These are phyloP conservation scores for Barbatosphaeria neglecta DNA, from an alignment of 495 filamentous ascomycete species.

Conservation along the genomic window DNA sequence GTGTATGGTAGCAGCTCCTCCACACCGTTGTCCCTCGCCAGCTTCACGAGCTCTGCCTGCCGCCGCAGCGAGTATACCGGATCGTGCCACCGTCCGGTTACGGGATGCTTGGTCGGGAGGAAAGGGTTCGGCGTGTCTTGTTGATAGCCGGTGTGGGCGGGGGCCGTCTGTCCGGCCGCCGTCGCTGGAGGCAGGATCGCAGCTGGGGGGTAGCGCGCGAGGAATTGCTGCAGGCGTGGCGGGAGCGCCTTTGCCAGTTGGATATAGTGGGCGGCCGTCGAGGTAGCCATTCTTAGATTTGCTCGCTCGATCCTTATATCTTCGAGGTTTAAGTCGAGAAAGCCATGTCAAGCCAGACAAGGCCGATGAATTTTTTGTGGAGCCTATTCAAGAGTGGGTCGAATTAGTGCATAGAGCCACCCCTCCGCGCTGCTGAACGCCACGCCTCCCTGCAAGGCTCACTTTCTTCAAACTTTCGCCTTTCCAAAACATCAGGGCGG, in stretches of 20 bases:
- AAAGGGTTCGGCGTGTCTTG: slow-evolving; percentile 58
- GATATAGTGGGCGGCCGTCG: slow-evolving; percentile 33
- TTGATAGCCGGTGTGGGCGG: slow-evolving; percentile 29
- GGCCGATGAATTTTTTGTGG: not conserved
- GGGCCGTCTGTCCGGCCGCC: slow-evolving; percentile 23
- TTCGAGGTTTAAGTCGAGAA: no score
- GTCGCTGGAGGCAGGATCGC: slow-evolving; percentile 35
- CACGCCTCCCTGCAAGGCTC: no score
- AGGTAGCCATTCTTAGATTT: slow-evolving; percentile 8
- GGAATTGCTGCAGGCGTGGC: slow-evolving; percentile 68
- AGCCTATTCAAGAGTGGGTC: not conserved
- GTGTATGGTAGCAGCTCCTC: slow-evolving; percentile 72
- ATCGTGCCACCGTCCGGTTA: slow-evolving; percentile 65
- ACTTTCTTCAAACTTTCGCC: no score
- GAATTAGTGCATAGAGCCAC: not conserved
- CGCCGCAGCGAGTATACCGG: slow-evolving; percentile 71
- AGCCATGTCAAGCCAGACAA: no score
- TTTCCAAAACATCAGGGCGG: no score
- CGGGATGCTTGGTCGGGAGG: slow-evolving; percentile 53
- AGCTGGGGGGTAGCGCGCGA: slow-evolving; percentile 72
- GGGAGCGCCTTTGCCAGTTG: slow-evolving; percentile 58
- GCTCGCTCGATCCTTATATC: no score
- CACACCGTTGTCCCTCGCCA: slow-evolving; percentile 69
- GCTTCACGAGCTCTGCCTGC: slow-evolving; percentile 85
- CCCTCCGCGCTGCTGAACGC: no score